Percentiles rank a stretch among this genome's conserved stretches.
Conservation (phyloP, 1,284 basidiomycete genomes). For the Cutaneotrichosporon sp. region DNA sequence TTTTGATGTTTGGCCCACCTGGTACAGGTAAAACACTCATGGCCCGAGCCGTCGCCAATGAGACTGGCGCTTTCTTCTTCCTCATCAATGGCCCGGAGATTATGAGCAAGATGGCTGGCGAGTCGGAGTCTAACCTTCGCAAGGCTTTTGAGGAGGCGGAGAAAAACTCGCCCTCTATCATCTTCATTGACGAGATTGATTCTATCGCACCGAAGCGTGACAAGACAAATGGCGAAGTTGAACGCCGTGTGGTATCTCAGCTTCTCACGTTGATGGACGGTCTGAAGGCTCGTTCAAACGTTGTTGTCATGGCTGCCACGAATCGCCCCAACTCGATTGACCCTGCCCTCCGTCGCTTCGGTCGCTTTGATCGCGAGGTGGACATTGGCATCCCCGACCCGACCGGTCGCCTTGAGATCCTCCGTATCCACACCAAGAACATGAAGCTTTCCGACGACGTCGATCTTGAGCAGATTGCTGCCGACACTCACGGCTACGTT, state of each 20-base stretch:
- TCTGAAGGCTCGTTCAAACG: conserved; percentile 95
- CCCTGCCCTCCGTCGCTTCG: conserved; percentile 94
- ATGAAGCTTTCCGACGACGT: conserved; percentile 99
- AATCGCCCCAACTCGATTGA: conserved; percentile 97
- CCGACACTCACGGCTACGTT: conserved; percentile 98
- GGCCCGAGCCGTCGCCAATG: conserved; percentile 98
- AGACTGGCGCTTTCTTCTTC: conserved; percentile 99
- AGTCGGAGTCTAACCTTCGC: conserved; percentile 91
- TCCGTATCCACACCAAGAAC: conserved; percentile 99
- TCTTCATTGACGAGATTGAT: conserved; percentile 96
- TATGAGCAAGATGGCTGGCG: conserved; percentile 99
- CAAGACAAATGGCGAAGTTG: conserved; percentile 99
- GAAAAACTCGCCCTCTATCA: conserved; percentile 99
- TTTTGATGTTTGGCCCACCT: conserved; percentile 92
- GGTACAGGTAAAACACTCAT: conserved; percentile 98
- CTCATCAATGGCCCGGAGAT: conserved; percentile 99
- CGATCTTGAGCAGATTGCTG: conserved; percentile 96
- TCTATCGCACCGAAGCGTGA: conserved; percentile 99
- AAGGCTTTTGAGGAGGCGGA: conserved; percentile 99
- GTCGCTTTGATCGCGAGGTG: conserved; percentile 97
- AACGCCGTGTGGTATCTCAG: conserved; percentile 97
- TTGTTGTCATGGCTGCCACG: conserved; percentile 99
- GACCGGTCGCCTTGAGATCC: conserved; percentile 94
- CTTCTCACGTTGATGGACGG: conserved; percentile 98
- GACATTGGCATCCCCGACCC: conserved; percentile 99